These are phyloP conservation scores for Ustilago hordei DNA, from an alignment of 1,284 basidiomycete genomes.

Conservation along the genomic window DNA sequence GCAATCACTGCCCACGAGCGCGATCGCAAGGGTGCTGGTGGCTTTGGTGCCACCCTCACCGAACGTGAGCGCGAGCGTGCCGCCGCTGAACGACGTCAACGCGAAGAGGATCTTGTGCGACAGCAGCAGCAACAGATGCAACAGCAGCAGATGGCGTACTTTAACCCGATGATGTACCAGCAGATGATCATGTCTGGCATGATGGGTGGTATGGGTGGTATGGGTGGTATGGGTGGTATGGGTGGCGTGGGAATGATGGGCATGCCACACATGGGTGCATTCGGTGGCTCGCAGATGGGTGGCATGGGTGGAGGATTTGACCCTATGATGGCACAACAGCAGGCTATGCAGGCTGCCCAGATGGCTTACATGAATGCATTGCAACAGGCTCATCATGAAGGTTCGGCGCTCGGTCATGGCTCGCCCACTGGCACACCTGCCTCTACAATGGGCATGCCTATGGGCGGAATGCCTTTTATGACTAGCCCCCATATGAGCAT, in stretches of 20 bases:
- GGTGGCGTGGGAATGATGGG: slow-evolving; percentile 64
- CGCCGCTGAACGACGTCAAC: slow-evolving; percentile 76
- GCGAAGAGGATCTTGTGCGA: slow-evolving; percentile 90
- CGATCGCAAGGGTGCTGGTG: slow-evolving; percentile 92
- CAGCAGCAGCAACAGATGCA: slow-evolving; percentile 83
- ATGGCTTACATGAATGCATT: slow-evolving; percentile 67
- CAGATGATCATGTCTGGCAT: slow-evolving; percentile 70
- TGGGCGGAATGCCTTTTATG: slow-evolving; percentile 53
- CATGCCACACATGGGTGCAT: slow-evolving; percentile 46
- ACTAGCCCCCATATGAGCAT: slow-evolving; percentile 56
- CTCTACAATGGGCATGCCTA: slow-evolving; percentile 44
- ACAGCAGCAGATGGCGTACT: slow-evolving; percentile 77
- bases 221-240: slow-evolving; percentile 52
- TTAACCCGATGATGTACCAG: slow-evolving; percentile 61
- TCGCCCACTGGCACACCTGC: slow-evolving; percentile 28
- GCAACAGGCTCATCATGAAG: slow-evolving; percentile 44
- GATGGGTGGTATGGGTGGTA: slow-evolving; percentile 59
- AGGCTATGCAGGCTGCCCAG: slow-evolving; percentile 65
- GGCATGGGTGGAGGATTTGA: slow-evolving; percentile 44
- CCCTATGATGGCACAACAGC: slow-evolving; percentile 61
- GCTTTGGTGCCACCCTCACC: slow-evolving; percentile 90
- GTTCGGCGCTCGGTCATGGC: slow-evolving; percentile 34
- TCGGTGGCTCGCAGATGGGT: slow-evolving; percentile 52
- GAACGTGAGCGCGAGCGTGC: slow-evolving; percentile 90
- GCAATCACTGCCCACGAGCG: slow-evolving; percentile 95